These are phyloP conservation scores for Daldinia childiae DNA, from an alignment of 495 filamentous ascomycete species.

Conservation along the genomic window DNA sequence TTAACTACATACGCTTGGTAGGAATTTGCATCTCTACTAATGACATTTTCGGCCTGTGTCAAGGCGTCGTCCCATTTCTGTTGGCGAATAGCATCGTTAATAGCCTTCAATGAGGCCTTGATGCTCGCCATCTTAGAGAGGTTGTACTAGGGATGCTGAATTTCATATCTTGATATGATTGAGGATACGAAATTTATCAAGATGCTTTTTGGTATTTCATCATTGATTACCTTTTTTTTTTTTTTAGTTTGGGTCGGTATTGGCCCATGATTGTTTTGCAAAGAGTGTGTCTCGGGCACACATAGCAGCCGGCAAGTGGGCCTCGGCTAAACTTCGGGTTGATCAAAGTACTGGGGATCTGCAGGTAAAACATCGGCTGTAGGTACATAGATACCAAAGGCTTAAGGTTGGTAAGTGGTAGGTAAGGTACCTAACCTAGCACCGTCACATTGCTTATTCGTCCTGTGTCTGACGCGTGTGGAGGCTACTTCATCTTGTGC, in stretches of 20 bases:
- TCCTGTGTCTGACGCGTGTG: not conserved
- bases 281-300: not conserved
- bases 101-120: constrained; percentile 86
- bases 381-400: too few relatives aligned
- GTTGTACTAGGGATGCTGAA: constrained; percentile 6
- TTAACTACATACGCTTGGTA: constrained; percentile 73
- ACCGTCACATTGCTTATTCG: constrained; percentile 7
- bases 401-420: not conserved
- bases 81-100: constrained; percentile 79
- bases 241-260: constrained; percentile 3
- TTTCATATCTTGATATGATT: constrained; percentile 30
- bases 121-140: constrained; percentile 58
- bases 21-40: constrained; percentile 77
- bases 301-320: not conserved
- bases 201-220: constrained; percentile 30
- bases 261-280: not conserved
- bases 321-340: constrained; percentile 22
- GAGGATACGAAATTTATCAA: constrained; percentile 8
- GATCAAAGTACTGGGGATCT: too few relatives aligned
- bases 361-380: constrained; percentile 26
- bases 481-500: not conserved
- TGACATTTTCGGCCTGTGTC: constrained; percentile 69
- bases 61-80: constrained; percentile 81
- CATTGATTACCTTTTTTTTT: constrained; percentile 24
- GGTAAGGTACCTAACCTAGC: too few relatives aligned